Evolutionary conservation across 441 rosid genomes (phyloP).

Genomic region (Adansonia gregorii): DNA sequence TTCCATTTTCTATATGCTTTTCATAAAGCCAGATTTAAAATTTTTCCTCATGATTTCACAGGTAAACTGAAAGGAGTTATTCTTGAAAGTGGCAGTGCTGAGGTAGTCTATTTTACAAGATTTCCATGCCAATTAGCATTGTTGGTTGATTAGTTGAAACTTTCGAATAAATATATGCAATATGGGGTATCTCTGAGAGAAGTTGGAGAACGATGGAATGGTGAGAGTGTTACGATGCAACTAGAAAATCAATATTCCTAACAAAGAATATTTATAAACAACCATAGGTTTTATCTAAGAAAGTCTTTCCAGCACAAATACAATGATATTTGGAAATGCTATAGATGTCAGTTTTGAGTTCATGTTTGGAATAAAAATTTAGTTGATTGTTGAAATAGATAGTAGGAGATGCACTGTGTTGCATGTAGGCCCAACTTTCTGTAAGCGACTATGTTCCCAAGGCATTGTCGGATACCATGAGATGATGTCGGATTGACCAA

Average conservation of each 20-base stretch:
- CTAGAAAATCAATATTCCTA: background rate
- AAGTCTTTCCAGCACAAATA: background rate
- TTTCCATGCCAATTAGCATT: constrained; percentile 1
- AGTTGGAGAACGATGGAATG: constrained; percentile 6
- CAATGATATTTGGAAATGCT: background rate
- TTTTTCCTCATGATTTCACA: constrained; percentile 31
- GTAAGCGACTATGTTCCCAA: background rate
- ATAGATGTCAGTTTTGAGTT: background rate
- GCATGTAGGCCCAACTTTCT: background rate
- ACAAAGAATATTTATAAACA: background rate
- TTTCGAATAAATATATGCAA: background rate
- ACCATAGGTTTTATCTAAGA: background rate
- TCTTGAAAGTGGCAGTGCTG: constrained; percentile 96
- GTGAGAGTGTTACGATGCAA: background rate
- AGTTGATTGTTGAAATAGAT: background rate
- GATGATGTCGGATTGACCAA: background rate
- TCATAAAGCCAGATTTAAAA: background rate
- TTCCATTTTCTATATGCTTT: background rate
- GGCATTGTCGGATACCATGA: background rate
- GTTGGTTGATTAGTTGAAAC: background rate
- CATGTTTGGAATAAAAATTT: background rate
- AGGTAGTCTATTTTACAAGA: constrained; percentile 51
- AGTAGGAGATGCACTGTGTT: background rate
- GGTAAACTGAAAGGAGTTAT: constrained; percentile 90
- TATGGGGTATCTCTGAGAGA: background rate